Base-by-base conservation (phyloP, 2,329 filamentous ascomycete genomes). In the Aspergillus clavatus region DNA sequence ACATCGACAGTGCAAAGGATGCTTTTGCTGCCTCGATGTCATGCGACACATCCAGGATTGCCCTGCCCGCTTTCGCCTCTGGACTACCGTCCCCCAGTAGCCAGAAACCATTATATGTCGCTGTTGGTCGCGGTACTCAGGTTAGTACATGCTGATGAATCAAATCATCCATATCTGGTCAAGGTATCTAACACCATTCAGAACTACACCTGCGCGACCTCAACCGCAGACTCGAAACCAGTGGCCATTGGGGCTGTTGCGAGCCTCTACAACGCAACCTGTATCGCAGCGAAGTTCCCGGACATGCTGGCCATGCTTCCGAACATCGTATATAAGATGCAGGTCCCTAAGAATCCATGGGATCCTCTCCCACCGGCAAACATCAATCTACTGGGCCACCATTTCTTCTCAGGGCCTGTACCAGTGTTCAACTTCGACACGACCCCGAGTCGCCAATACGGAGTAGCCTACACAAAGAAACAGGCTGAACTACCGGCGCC, bases 241-340 rank as follows among this genome's bases (percentile, higher is more conserved):
- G 74, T 73, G 7, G 75, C 83, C 14, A 68, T 75, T 40, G 91
- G 91, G 52, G 91, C 91, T 43, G 63, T 88, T 0, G 91, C 91
- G 43, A 83, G 81, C 1, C 86, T 97, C 58, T 96, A 87, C 82
- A 89, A 96, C 70, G 86, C 83, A 47, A 87, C 83, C 56, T 96
- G 91, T 70, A 68, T 91, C 26, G 86, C 85, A 5, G 77, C 85
- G 33, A 73, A 79, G 54, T 83, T 82, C 58, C 83, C 87, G 0
- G 77, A 82, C 43, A 73, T 93, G 12, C 73, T 90, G 33, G 63
- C 74, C 51, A 67, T 76, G 44, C 75, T 94, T 16, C 82, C 87
- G 3, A 73, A 73, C 48, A 78, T 89, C 46, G 81, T 84, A 1
- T 77, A 95, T 44, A 75, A 81, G 60, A 85, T 86, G 61, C 73